These are phyloP conservation scores for Benincasa hispida DNA, from an alignment of 306 rosid genomes.

Conservation along the genomic window DNA sequence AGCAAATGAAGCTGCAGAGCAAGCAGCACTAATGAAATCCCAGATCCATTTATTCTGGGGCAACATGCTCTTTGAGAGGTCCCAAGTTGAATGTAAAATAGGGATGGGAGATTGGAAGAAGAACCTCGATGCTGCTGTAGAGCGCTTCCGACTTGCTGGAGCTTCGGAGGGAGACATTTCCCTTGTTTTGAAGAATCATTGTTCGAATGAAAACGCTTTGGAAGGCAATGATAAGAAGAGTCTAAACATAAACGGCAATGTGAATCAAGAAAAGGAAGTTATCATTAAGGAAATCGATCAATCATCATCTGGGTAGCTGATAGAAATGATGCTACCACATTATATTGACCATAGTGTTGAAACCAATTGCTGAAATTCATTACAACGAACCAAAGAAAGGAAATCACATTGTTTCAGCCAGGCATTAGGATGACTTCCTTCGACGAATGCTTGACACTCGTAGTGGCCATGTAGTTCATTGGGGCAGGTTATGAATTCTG, in stretches of 20 bases:
- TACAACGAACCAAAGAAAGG: background rate
- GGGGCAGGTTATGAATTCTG: background rate
- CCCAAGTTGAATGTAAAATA: slow-evolving; percentile 87
- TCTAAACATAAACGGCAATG: slow-evolving; percentile 10
- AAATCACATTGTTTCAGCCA: background rate
- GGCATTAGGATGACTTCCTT: background rate
- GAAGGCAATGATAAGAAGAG: slow-evolving; percentile 45
- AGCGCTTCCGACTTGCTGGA: slow-evolving; percentile 91
- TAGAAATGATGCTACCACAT: slow-evolving; percentile 7
- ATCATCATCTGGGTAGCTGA: slow-evolving; percentile 19
- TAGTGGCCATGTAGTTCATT: background rate
- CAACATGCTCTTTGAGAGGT: slow-evolving; percentile 88
- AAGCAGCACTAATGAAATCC: slow-evolving; percentile 89
- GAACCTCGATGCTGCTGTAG: slow-evolving; percentile 66
- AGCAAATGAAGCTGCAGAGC: slow-evolving; percentile 81
- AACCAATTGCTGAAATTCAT: background rate
- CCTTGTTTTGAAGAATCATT: slow-evolving; percentile 75
- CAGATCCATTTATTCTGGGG: slow-evolving; percentile 99
- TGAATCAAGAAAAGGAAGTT: slow-evolving; percentile 19
- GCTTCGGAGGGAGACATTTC: slow-evolving; percentile 81
- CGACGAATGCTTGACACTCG: background rate
- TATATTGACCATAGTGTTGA: background rate
- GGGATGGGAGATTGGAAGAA: slow-evolving; percentile 68
- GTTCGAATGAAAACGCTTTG: slow-evolving; percentile 53
- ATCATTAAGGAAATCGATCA: slow-evolving; percentile 17